Evolutionary conservation across 345 rosid species (phyloP).

Genomic region (Camelina hispida): DNA sequence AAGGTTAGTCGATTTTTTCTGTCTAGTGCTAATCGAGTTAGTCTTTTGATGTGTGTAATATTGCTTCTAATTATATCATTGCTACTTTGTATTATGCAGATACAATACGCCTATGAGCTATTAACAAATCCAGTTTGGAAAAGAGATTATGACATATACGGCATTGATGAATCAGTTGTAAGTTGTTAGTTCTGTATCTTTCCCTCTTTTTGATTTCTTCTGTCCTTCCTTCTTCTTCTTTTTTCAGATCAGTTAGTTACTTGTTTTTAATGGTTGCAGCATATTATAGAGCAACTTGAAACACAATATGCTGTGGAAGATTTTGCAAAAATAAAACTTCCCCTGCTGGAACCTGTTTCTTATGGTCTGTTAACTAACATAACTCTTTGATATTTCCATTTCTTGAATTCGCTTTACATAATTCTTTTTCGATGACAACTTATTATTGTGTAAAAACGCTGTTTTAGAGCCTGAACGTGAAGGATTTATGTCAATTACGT

Average conservation of each 20-base stretch:
- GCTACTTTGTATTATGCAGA: conserved; percentile 51
- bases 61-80: background rate
- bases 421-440: conserved; percentile 14
- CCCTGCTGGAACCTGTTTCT: conserved; percentile 58
- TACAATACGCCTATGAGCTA: conserved; percentile 82
- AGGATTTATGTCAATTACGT: conserved; percentile 56
- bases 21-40: background rate
- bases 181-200: conserved; percentile 45
- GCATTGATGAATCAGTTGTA: conserved; percentile 79
- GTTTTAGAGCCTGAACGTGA: conserved; percentile 53
- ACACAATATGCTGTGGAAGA: conserved; percentile 54
- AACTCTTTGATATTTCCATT: conserved; percentile 12
- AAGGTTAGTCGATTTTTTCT: conserved; percentile 54
- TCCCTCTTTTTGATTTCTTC: conserved; percentile 12
- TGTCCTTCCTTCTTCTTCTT: background rate
- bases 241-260: conserved; percentile 8
- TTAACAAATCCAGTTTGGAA: conserved; percentile 74
- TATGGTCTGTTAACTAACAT: conserved; percentile 58
- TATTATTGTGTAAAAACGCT: conserved; percentile 15
- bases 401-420: background rate
- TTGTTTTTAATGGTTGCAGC: conserved; percentile 53
- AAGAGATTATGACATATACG: conserved; percentile 79
- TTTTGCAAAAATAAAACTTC: conserved; percentile 57
- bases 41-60: conserved; percentile 4
- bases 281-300: conserved; percentile 55